These are phyloP conservation scores for Metschnikowia lochheadii DNA, from an alignment of 805 yeast species.

Conservation along the genomic window DNA sequence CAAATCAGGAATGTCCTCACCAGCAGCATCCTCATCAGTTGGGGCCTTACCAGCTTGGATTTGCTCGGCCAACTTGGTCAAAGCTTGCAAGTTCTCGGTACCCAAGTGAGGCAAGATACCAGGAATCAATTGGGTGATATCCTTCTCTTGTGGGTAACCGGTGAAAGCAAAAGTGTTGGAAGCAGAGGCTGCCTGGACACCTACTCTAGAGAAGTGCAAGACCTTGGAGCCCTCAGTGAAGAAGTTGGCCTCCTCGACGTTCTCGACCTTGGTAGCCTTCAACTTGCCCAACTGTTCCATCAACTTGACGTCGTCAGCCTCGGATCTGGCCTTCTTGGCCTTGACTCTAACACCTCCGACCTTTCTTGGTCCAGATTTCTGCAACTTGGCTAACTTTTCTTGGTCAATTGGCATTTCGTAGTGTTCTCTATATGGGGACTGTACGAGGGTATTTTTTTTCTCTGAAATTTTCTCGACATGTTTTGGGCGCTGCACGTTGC, in stretches of 20 bases:
- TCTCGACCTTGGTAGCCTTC: constrained; percentile 82
- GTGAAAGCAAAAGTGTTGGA: constrained; percentile 91
- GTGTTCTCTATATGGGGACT: constrained; percentile 4
- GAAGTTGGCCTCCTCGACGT: constrained; percentile 95
- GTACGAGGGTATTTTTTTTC: constrained; percentile 4
- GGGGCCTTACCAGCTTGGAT: constrained; percentile 61
- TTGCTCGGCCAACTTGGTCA: constrained; percentile 86
- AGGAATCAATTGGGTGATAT: constrained; percentile 88
- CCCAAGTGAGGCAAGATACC: constrained; percentile 94
- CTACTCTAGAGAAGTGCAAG: constrained; percentile 92
- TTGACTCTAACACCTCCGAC: constrained; percentile 88
- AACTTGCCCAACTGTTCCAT: constrained; percentile 85
- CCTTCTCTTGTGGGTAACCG: constrained; percentile 93
- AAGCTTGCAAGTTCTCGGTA: constrained; percentile 86
- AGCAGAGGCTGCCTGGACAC: constrained; percentile 88
- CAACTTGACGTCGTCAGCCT: constrained; percentile 87
- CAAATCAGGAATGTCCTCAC: constrained; percentile 68
- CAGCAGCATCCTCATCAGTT: constrained; percentile 38
- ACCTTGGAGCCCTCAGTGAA: constrained; percentile 96
- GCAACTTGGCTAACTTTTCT: constrained; percentile 89
- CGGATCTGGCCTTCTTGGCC: constrained; percentile 70
- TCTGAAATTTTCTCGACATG: constrained; percentile 17
- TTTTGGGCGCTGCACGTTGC: constrained; percentile 9
- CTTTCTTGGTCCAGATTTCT: constrained; percentile 74
- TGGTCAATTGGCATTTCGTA: constrained; percentile 78